phyloP scores from a whole-genome alignment of 306 rosid genomes.

The Castanopsis chinensis region DNA sequence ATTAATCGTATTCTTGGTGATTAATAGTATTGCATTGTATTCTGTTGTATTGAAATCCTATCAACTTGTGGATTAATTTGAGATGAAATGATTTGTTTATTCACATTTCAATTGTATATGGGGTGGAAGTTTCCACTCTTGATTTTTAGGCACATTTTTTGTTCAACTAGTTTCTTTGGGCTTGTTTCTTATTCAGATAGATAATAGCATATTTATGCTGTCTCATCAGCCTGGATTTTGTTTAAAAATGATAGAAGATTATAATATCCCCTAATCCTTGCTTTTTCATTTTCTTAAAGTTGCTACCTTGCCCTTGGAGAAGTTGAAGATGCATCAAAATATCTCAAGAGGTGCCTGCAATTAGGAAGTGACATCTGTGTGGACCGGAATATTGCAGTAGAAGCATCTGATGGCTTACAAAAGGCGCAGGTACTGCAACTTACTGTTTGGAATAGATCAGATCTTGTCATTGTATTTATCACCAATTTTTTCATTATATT shows the following conservation, averaged over 20 bases:
- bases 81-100: neutral
- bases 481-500: neutral
- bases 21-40: neutral
- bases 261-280: conserved; percentile 9
- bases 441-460: neutral
- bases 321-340: conserved; percentile 65
- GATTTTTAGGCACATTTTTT: neutral
- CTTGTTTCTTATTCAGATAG: neutral
- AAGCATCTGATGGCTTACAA: conserved; percentile 94
- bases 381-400: conserved; percentile 80
- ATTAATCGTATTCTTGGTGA: neutral
- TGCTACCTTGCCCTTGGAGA: conserved; percentile 93
- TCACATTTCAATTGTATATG: neutral
- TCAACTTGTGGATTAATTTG: neutral
- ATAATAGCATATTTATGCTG: neutral
- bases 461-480: neutral
- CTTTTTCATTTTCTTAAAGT: conserved; percentile 35
- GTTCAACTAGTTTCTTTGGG: neutral
- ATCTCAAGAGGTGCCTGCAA: conserved; percentile 83
- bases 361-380: conserved; percentile 66
- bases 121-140: neutral
- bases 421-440: conserved; percentile 68
- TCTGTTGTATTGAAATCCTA: neutral
- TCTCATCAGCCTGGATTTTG: neutral
- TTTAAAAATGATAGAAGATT: conserved; percentile 9